These are phyloP conservation scores for Oldenlandia corymbosa DNA, from an alignment of 257 asterid species.

Conservation along the genomic window DNA sequence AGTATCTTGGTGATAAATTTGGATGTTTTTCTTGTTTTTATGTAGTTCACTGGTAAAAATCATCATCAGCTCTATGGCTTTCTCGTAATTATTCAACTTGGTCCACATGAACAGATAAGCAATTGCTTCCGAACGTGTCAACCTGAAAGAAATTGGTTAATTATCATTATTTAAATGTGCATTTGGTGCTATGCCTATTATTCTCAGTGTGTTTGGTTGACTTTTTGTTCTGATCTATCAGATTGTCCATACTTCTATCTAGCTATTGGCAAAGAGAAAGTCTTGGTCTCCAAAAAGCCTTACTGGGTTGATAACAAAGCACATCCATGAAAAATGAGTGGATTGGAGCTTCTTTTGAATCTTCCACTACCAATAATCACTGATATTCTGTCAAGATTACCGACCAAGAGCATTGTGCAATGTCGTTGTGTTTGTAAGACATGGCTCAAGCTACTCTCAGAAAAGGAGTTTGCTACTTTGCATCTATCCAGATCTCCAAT, in stretches of 20 bases:
- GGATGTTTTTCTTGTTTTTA: background rate
- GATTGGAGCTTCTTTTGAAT: slow-evolving; percentile 3
- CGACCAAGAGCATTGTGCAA: slow-evolving; percentile 6
- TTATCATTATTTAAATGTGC: background rate
- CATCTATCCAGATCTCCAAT: slow-evolving; percentile 24
- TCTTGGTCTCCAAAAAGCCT: background rate
- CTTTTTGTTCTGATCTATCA: background rate
- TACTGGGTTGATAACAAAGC: background rate
- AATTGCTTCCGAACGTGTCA: background rate
- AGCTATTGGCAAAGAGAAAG: background rate
- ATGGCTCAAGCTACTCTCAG: slow-evolving; percentile 13
- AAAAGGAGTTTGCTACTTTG: slow-evolving; percentile 2
- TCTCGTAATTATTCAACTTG: background rate
- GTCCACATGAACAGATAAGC: background rate
- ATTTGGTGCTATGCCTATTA: background rate
- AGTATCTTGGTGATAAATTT: background rate
- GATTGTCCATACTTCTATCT: slow-evolving; percentile 1
- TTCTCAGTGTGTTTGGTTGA: background rate
- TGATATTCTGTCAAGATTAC: slow-evolving; percentile 15
- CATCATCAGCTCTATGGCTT: slow-evolving; percentile 8
- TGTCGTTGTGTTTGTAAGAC: slow-evolving; percentile 13
- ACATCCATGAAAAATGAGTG: slow-evolving; percentile 5
- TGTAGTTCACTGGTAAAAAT: background rate
- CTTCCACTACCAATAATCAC: slow-evolving; percentile 26
- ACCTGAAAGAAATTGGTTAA: background rate